Conservation (phyloP, 2,329 filamentous ascomycete species). For the Xylaria sp. region DNA sequence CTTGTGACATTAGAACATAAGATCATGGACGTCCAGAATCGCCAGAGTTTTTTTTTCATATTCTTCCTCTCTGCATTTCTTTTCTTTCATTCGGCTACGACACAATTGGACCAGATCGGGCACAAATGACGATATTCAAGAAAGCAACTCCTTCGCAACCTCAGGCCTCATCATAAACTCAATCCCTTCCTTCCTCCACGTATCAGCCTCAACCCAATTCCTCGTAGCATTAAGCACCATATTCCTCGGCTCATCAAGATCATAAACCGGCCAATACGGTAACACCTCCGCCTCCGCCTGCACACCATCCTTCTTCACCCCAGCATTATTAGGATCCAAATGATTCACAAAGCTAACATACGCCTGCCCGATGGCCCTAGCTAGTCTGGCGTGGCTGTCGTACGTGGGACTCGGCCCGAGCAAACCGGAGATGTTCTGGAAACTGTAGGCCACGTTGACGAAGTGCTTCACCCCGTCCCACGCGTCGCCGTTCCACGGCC, state of each 20-base stretch:
- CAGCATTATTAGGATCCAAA: conserved; percentile 54
- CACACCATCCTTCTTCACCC: background rate
- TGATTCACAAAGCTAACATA: conserved; percentile 58
- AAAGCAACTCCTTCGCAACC: conserved; percentile 53
- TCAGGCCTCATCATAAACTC: conserved; percentile 55
- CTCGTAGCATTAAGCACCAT: conserved; percentile 58
- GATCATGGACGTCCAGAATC: no score
- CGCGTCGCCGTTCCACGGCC: conserved; percentile 54
- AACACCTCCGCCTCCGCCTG: conserved; percentile 21
- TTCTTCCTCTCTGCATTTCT: no score
- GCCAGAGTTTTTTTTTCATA: no score
- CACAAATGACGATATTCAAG: conserved; percentile 18
- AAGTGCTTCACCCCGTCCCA: conserved; percentile 60
- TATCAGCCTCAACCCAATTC: conserved; percentile 59
- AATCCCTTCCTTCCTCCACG: conserved; percentile 60
- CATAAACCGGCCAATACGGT: conserved; percentile 42
- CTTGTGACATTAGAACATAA: no score
- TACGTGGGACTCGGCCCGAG: conserved; percentile 58
- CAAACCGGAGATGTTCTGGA: conserved; percentile 61
- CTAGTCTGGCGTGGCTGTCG: conserved; percentile 52
- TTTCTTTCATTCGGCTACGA: no score
- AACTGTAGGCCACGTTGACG: conserved; percentile 60
- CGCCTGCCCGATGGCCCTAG: conserved; percentile 53
- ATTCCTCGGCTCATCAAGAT: conserved; percentile 54
- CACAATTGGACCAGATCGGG: no score